Evolutionary conservation across 2,329 filamentous ascomycete species (phyloP), one percentile per base, ranked within the genome.

Genomic region (Xylaria sp.): DNA sequence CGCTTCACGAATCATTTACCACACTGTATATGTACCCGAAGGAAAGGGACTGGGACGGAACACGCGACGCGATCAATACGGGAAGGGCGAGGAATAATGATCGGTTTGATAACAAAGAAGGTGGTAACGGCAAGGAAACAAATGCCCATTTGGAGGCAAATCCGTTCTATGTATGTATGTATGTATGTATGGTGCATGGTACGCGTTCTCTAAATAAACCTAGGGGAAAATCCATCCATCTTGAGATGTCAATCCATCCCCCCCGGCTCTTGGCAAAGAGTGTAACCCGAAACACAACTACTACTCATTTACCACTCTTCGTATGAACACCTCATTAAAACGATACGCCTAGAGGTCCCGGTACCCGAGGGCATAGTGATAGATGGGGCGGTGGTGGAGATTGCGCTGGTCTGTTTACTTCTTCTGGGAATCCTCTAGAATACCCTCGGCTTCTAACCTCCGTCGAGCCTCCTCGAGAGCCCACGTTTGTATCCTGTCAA

Each of bases 401-500:
- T 17, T 6, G 3, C 11, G 33, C 5, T 1, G 29, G 65, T 11
- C 3, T 20, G 31, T 61, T 36, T 64, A 71, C 79, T 87, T 86
- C 83, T 87, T 86, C 79, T 89, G 85, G 65, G 87, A 91, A 76
- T 97, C 95, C 77, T 92, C 89, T 77, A 98, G 83, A 78, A 98
- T 94, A 67, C 96, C 96, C 85, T 99, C 96, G 67, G 90, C 92
- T 84, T 99, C 96, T 87, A 99, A 89, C 84, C 96, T 88, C 84
- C 96, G 89, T 78, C 96, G 89, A 60, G 96, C 96, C 84, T 99
- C 96, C 83, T 99, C 96, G 49, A 99, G 89, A 70, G 96, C 96
- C 96, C 96, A 99, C 62, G 95, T 98, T 85, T 98, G 96, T 89
- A 99, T 97, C 81, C 96, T 99, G 75, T 68, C 65, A 25, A 20